These are phyloP conservation scores for Gnaphalium uliginosum DNA, from an alignment of 129 eudicot species.

Conservation along the genomic window DNA sequence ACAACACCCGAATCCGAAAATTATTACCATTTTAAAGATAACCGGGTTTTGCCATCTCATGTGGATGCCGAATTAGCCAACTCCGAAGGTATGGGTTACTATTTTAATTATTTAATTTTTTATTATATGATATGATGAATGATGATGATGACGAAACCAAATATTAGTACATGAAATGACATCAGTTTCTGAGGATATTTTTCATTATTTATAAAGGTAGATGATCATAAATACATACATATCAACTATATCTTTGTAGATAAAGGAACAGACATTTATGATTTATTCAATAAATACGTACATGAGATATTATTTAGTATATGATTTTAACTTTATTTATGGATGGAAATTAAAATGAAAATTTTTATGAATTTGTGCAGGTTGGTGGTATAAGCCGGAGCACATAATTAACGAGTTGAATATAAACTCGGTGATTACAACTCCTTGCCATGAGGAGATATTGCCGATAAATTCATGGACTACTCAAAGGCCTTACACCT, in stretches of 20 bases:
- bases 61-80: constrained; percentile 96
- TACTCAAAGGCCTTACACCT: constrained; percentile 81
- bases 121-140: background rate
- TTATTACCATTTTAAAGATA: constrained; percentile 83
- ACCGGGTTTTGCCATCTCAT: constrained; percentile 87
- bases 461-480: constrained; percentile 92
- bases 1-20: constrained; percentile 69
- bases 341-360: background rate
- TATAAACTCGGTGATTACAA: constrained; percentile 95
- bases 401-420: constrained; percentile 86
- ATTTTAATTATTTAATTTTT: too few species aligned
- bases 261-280: background rate
- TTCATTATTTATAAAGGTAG: background rate
- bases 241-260: background rate
- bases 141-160: background rate
- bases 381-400: constrained; percentile 99
- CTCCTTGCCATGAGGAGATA: constrained; percentile 91
- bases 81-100: constrained; percentile 65
- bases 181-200: background rate
- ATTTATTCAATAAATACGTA: too few species aligned
- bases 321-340: too few species aligned
- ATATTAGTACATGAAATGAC: background rate
- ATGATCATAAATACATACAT: constrained; percentile 16
- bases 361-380: constrained; percentile 34
- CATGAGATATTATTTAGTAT: too few species aligned